A percentile compares a stretch with the other conserved stretches of the same genome.
Conservation (phyloP, 2,329 filamentous ascomycete genomes). For the Trichoderma pleuroti region DNA sequence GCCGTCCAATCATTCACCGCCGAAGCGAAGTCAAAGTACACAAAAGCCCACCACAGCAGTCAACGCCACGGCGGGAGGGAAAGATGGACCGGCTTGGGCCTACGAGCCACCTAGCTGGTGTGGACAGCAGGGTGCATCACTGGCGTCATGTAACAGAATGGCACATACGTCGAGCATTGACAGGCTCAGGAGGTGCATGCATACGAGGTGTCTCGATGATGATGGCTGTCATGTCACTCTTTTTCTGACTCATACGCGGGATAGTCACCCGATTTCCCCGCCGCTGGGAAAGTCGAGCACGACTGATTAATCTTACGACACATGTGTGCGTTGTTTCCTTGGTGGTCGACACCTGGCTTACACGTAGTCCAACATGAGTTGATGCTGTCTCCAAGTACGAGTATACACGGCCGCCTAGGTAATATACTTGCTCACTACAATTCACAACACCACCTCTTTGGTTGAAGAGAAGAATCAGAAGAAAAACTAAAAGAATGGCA, state of each 20-base stretch:
- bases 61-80: not conserved
- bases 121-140: not conserved
- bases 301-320: not conserved
- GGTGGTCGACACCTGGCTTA: not conserved
- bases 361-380: not conserved
- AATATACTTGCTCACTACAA: not conserved
- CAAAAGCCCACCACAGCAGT: not conserved
- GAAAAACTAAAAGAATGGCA: not conserved
- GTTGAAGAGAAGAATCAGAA: not conserved
- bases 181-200: not conserved
- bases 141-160: not conserved
- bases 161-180: not conserved
- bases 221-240: not conserved
- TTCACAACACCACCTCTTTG: not conserved
- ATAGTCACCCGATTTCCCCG: not conserved
- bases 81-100: not conserved
- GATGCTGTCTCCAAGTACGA: not conserved
- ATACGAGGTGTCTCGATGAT: not conserved
- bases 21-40: not conserved
- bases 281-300: not conserved
- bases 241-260: not conserved
- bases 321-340: not conserved
- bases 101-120: not conserved
- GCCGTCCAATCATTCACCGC: not conserved
- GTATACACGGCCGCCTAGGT: not conserved